Conservation (phyloP, 192 early-diverging fungal genomes). For the Rhizophagus prolifer region DNA sequence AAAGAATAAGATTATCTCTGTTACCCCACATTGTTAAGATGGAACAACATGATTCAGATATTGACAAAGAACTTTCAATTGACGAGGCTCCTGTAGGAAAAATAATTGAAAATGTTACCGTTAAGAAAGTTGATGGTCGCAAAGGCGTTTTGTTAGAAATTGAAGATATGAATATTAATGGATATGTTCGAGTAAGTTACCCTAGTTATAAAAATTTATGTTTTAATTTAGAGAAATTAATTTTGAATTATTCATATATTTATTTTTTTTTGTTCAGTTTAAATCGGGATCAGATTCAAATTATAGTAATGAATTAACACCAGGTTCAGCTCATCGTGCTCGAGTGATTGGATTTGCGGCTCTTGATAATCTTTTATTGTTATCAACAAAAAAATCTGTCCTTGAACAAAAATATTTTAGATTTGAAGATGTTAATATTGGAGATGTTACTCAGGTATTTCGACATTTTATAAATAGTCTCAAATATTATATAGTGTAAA, state of each 20-base stretch:
- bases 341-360: conserved; percentile 80
- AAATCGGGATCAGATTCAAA: conserved; percentile 26
- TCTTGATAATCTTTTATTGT: conserved; percentile 68
- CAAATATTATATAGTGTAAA: conserved; percentile 41
- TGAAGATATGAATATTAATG: conserved; percentile 45
- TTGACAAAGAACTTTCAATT: conserved; percentile 30
- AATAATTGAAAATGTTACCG: conserved; percentile 60
- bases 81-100: conserved; percentile 67
- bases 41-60: conserved; percentile 20
- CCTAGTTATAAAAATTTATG: not conserved
- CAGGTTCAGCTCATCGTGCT: conserved; percentile 71
- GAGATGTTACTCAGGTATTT: conserved; percentile 53
- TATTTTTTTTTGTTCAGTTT: not conserved
- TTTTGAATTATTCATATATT: too few species aligned
- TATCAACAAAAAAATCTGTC: conserved; percentile 70
- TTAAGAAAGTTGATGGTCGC: conserved; percentile 60
- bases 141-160: conserved; percentile 66
- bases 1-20: conserved; percentile 58
- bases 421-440: conserved; percentile 65
- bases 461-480: conserved; percentile 17
- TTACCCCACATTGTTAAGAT: conserved; percentile 59
- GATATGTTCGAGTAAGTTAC: conserved; percentile 47
- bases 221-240: too few species aligned
- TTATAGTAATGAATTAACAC: conserved; percentile 53
- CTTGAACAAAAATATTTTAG: conserved; percentile 70